Evolutionary conservation across 2,329 filamentous ascomycete genomes (phyloP).

Genomic region (Celoporthe dispersa): DNA sequence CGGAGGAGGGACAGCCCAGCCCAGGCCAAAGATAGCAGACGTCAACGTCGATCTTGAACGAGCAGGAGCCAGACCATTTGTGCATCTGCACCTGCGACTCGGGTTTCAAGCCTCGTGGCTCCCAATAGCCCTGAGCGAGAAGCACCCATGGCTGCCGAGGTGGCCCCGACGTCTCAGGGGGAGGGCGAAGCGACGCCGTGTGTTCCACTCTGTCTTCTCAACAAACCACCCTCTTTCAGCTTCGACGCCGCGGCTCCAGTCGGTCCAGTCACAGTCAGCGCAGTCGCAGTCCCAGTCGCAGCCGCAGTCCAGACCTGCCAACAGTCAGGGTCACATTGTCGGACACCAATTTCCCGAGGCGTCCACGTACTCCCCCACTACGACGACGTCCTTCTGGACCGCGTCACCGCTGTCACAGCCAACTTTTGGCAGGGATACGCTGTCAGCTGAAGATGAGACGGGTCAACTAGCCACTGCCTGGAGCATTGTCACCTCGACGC

Average conservation of each 20-base stretch:
- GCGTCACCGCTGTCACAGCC: conserved; percentile 15
- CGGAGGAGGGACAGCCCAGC: neutral
- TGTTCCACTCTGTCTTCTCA: conserved; percentile 62
- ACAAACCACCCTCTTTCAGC: conserved; percentile 50
- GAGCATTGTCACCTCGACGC: conserved; percentile 62
- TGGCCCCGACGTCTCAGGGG: conserved; percentile 44
- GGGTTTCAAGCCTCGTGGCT: neutral
- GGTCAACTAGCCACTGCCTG: conserved; percentile 64
- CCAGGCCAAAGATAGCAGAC: neutral
- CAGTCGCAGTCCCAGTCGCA: conserved; percentile 38
- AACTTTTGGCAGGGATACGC: neutral
- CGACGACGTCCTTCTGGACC: conserved; percentile 19
- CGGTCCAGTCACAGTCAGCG: conserved; percentile 44
- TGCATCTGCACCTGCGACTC: neutral
- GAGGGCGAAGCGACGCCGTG: conserved; percentile 51
- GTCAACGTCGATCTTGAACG: neutral
- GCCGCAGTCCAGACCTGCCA: conserved; percentile 39
- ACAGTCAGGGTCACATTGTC: conserved; percentile 51
- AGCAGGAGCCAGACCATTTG: neutral
- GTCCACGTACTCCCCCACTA: conserved; percentile 20
- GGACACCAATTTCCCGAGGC: conserved; percentile 30
- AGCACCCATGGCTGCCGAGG: conserved; percentile 24
- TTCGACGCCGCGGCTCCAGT: conserved; percentile 3
- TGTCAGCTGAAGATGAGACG: conserved; percentile 49
- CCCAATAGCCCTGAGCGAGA: neutral